Conservation (phyloP, 2,329 filamentous ascomycete genomes). For the Colletotrichum euphorbiae region DNA sequence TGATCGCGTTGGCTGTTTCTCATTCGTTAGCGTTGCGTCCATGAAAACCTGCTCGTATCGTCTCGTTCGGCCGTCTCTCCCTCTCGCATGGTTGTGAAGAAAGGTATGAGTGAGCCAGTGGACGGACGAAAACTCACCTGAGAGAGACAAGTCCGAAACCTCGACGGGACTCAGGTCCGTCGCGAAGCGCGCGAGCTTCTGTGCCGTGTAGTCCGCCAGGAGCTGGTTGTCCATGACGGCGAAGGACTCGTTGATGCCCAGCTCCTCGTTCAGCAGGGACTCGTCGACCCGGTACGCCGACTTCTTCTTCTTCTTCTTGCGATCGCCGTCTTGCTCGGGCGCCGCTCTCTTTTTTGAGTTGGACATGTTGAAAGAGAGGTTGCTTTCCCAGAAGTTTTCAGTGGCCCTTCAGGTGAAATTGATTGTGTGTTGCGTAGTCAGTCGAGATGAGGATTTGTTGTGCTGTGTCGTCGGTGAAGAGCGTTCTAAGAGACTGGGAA, state of each 20-base stretch:
- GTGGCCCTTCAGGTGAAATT: not conserved
- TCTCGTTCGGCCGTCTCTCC: too few relatives aligned
- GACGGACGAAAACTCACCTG: conserved; percentile 64
- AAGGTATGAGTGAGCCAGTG: too few relatives aligned
- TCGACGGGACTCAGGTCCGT: conserved; percentile 86
- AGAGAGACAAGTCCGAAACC: conserved; percentile 82
- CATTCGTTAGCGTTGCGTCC: not conserved
- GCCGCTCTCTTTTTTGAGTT: conserved; percentile 67
- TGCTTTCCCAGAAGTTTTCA: not conserved
- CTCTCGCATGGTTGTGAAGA: not conserved
- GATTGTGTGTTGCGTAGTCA: too few relatives aligned
- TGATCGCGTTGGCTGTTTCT: conserved; percentile 74
- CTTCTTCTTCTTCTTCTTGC: conserved; percentile 65
- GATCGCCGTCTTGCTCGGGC: conserved; percentile 56
- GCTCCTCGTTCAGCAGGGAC: conserved; percentile 72
- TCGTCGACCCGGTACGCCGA: conserved; percentile 66
- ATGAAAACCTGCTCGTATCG: too few relatives aligned
- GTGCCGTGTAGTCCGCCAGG: conserved; percentile 86
- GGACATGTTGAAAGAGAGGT: conserved; percentile 47
- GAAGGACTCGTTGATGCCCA: conserved; percentile 83
- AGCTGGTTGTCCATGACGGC: conserved; percentile 85
- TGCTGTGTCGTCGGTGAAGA: not conserved
- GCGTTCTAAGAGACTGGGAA: conserved; percentile 19
- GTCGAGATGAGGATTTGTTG: not conserved
- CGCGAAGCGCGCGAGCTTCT: conserved; percentile 82